phyloP scores from a whole-genome alignment of 352 stramenopile genomes.

The Globisporangium apiculatum region DNA sequence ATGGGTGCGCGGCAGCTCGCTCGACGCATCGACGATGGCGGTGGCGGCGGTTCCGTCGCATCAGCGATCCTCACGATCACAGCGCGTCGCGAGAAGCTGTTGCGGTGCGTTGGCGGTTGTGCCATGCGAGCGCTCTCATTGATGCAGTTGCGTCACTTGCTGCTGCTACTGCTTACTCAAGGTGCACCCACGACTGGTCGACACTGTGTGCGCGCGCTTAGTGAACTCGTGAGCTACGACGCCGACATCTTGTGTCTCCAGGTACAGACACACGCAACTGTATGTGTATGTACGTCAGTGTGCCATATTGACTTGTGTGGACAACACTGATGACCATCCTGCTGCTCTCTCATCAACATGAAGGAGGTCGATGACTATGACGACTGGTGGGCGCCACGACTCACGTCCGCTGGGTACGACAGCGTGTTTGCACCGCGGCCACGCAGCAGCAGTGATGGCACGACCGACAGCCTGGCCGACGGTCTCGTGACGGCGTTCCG shows the following conservation, averaged over 20 bases:
- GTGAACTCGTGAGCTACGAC: slow-evolving; percentile 69
- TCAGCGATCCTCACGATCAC: slow-evolving; percentile 44
- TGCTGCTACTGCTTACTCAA: not conserved
- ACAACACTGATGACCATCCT: too few relatives aligned
- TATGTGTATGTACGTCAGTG: not conserved
- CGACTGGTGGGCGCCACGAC: slow-evolving; percentile 68
- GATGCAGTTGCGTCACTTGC: not conserved
- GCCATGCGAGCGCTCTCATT: not conserved
- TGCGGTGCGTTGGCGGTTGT: slow-evolving; percentile 21
- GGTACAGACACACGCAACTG: slow-evolving; percentile 8
- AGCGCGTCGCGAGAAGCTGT: slow-evolving; percentile 42
- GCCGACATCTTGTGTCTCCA: slow-evolving; percentile 85
- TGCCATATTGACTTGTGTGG: not conserved
- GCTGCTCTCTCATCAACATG: too few relatives aligned
- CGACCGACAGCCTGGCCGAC: slow-evolving; percentile 24
- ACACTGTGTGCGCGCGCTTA: slow-evolving; percentile 4
- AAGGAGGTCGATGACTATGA: slow-evolving; percentile 85
- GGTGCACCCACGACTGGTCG: not conserved
- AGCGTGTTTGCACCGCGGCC: slow-evolving; percentile 54
- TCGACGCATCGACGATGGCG: slow-evolving; percentile 30
- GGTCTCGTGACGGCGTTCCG: slow-evolving; percentile 81
- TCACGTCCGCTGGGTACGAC: slow-evolving; percentile 76
- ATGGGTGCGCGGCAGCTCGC: slow-evolving; percentile 44
- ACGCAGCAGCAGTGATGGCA: slow-evolving; percentile 1
- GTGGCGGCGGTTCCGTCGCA: slow-evolving; percentile 39